Evolutionary conservation across 2,329 filamentous ascomycete species (phyloP).

Genomic region (Lasiodiplodia sp.): DNA sequence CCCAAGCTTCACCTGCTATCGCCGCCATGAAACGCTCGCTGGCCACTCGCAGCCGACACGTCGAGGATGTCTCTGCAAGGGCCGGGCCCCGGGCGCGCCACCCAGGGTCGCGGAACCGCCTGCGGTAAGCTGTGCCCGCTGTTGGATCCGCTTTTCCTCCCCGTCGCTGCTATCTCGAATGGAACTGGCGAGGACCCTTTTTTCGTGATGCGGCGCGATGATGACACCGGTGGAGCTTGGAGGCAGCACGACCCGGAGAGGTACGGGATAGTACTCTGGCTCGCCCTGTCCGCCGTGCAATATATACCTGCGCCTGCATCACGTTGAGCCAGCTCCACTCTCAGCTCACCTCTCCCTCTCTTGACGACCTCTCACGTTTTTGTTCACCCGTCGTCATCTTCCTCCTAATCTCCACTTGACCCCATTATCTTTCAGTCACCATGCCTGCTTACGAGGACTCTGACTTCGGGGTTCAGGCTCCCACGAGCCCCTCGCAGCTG

Average conservation of each 20-base stretch:
- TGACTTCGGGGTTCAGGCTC: conserved; percentile 57
- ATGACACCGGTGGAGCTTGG: conserved; percentile 33
- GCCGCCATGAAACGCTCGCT: conserved; percentile 29
- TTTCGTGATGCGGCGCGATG: conserved; percentile 31
- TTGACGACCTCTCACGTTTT: conserved; percentile 11
- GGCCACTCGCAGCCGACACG: conserved; percentile 25
- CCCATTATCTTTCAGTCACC: conserved; percentile 41
- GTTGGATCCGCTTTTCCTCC: conserved; percentile 31
- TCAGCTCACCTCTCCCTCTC: conserved; percentile 16
- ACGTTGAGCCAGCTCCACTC: conserved; percentile 21
- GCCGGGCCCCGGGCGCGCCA: conserved; percentile 22
- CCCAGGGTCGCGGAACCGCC: conserved; percentile 28
- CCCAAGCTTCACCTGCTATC: conserved; percentile 30
- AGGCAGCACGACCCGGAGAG: conserved; percentile 27
- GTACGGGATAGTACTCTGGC: conserved; percentile 21
- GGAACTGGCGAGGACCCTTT: conserved; percentile 28
- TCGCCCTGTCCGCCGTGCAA: not conserved
- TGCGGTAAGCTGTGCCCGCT: conserved; percentile 28
- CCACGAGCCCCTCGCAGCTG: conserved; percentile 37
- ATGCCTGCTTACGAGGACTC: conserved; percentile 69
- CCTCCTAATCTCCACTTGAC: not conserved
- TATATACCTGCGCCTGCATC: conserved; percentile 30
- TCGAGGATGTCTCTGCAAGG: conserved; percentile 28
- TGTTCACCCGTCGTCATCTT: not conserved
- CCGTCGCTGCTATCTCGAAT: conserved; percentile 26